Base-by-base conservation (phyloP, 73 alveolate species). In the Halteria grandinella region DNA sequence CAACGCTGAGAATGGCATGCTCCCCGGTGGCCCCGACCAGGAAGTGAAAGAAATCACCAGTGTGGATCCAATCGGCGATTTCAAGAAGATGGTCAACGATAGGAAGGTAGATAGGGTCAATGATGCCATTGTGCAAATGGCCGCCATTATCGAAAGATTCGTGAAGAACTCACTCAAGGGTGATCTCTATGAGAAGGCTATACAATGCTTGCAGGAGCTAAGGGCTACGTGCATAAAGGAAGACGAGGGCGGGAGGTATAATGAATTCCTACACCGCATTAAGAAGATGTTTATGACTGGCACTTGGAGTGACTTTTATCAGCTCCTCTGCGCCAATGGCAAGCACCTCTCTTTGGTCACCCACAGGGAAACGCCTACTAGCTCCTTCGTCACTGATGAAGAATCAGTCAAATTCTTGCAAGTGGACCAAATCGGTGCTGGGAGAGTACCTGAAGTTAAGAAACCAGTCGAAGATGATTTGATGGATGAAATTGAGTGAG, bases 61-160 rank as follows among this genome's bases (percentile, higher is more conserved):
- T n/a, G 90, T 93, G 18, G 84, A 93, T 20, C 98, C 99, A 2
- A 90, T 96, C 17, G 93, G 88, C 48, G 99, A 96, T 76, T 96
- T 96, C 78, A 89, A 88, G 82, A 93, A 92, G 71, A 92, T 96
- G 98, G 83, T 94, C 2, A 89, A 84, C 17, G 97, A 96, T 71
- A 92, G 97, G 66, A 92, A 89, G 69, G 97, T 73, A 31, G 99
- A 96, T 88, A 79, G 87, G 53, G 98, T 95, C 20, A 90, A 63
- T 59, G 92, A 72, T 32, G 99, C 99, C 11, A 80, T 96, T 66
- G 72, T 86, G 24, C 89, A 95, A 83, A 88, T 96, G 94, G 54
- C 83, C 59, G 94, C 79, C 17, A 62, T 96, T 32, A 93, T 96
- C 24, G 25, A 37, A 8, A 82, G 88, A 55, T 74, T 94, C 37